Percentiles rank a stretch among this genome's conserved stretches.
These are phyloP conservation scores for Fraxinus greggii DNA, from an alignment of 305 asterid species.

Conservation along the genomic window DNA sequence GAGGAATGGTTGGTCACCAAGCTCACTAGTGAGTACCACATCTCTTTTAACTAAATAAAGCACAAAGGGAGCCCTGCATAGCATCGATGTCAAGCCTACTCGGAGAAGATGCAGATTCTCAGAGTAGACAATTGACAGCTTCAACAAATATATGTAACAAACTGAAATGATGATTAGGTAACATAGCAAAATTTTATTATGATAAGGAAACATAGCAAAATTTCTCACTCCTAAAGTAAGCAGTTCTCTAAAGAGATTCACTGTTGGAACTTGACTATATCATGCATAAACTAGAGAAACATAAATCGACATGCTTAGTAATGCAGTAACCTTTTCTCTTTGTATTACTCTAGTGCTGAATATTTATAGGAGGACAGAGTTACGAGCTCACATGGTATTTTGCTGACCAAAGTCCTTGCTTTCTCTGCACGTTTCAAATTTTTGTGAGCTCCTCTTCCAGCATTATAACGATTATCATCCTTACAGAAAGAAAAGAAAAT, in stretches of 20 bases:
- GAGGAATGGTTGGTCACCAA: background rate
- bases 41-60: background rate
- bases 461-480: conserved; percentile 83
- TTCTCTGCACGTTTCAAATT: conserved; percentile 82
- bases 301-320: background rate
- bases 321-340: background rate
- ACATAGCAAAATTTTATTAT: background rate
- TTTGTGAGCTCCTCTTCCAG: conserved; percentile 82
- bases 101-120: background rate
- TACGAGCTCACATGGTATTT: conserved; percentile 63
- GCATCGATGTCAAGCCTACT: background rate
- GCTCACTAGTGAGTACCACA: background rate
- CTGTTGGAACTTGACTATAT: conserved; percentile 3
- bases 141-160: background rate
- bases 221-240: background rate
- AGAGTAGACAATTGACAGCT: background rate
- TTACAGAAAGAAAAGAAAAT: conserved; percentile 27
- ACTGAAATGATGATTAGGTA: background rate
- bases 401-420: conserved; percentile 64
- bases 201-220: background rate
- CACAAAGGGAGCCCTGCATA: background rate
- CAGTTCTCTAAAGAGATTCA: conserved; percentile 5
- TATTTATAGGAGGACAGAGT: conserved; percentile 11
- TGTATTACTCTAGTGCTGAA: conserved; percentile 19
- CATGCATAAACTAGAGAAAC: conserved; percentile 11